These are phyloP conservation scores for Epichloe coenophiala DNA, from an alignment of 2,329 filamentous ascomycete genomes.

Conservation along the genomic window DNA sequence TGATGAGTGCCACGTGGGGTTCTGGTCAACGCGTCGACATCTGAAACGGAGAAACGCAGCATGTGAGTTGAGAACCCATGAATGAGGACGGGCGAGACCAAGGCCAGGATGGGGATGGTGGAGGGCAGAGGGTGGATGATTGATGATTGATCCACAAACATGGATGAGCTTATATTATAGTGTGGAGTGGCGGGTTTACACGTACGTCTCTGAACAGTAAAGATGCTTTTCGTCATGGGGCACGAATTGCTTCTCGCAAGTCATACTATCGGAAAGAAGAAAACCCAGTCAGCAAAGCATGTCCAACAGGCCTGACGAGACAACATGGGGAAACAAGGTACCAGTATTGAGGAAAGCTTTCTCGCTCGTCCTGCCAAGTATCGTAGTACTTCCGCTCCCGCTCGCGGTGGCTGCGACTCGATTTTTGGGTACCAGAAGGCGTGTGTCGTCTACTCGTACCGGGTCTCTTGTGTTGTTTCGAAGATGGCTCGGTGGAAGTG, in stretches of 20 bases:
- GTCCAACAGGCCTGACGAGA: not conserved
- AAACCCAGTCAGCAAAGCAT: not conserved
- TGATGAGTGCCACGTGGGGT: conserved; percentile 18
- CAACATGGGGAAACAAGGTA: conserved; percentile 24
- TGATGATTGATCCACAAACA: not conserved
- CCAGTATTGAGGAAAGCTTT: conserved; percentile 54
- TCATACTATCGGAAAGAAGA: conserved; percentile 35
- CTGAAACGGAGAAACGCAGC: conserved; percentile 16
- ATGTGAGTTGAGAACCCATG: too few relatives aligned
- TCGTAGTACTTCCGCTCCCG: conserved; percentile 34
- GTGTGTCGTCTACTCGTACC: conserved; percentile 31
- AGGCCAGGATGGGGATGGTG: too few relatives aligned
- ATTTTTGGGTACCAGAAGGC: conserved; percentile 28
- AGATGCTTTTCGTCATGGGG: conserved; percentile 42
- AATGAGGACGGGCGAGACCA: too few relatives aligned
- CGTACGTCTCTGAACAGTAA: conserved; percentile 52
- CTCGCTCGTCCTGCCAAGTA: conserved; percentile 42
- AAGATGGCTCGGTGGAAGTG: conserved; percentile 26
- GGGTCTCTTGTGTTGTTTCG: conserved; percentile 35
- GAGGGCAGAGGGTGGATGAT: too few relatives aligned
- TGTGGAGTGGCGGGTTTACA: conserved; percentile 7
- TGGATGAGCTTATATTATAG: not conserved
- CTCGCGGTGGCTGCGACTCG: conserved; percentile 36
- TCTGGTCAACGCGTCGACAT: conserved; percentile 41
- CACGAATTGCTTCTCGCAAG: conserved; percentile 53